A percentile compares a stretch with the other conserved stretches of the same genome.
These are phyloP conservation scores for Aureobasidium sp. DNA, from an alignment of 2,329 filamentous ascomycete species.

Conservation along the genomic window DNA sequence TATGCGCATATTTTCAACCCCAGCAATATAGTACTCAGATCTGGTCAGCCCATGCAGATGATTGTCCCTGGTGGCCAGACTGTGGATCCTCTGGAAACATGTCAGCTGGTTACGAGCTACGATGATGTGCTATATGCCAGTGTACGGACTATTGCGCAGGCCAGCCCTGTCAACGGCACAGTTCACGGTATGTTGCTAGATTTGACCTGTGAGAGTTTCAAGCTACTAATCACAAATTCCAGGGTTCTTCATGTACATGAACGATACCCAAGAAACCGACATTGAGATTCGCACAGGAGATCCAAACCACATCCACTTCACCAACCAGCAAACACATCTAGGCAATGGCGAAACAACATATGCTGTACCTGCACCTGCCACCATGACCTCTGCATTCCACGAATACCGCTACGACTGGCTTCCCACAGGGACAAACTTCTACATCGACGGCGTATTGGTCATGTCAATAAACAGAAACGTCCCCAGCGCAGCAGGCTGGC, in stretches of 20 bases:
- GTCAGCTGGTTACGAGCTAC: conserved; percentile 55
- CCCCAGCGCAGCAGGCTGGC: conserved; percentile 52
- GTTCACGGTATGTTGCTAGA: conserved; percentile 48
- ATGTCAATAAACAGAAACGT: conserved; percentile 39
- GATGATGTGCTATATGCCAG: conserved; percentile 59
- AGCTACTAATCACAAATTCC: neutral
- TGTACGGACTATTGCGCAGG: conserved; percentile 59
- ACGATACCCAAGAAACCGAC: conserved; percentile 73
- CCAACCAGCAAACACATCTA: conserved; percentile 53
- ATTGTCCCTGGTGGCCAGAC: conserved; percentile 6
- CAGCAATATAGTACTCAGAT: conserved; percentile 10
- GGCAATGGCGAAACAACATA: conserved; percentile 49
- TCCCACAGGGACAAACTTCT: conserved; percentile 55
- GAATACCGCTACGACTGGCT: conserved; percentile 75
- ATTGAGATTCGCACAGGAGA: conserved; percentile 43
- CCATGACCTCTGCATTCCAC: conserved; percentile 61
- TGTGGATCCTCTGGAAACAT: conserved; percentile 19
- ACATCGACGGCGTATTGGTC: conserved; percentile 53
- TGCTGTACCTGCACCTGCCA: conserved; percentile 50
- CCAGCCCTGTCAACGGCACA: conserved; percentile 54
- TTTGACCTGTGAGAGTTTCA: neutral
- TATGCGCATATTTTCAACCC: conserved; percentile 12
- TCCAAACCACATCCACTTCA: conserved; percentile 34
- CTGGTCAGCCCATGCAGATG: conserved; percentile 10
- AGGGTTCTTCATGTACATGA: conserved; percentile 70